phyloP scores from a whole-genome alignment of 2,329 filamentous ascomycete genomes.

The Alternaria burnsii region DNA sequence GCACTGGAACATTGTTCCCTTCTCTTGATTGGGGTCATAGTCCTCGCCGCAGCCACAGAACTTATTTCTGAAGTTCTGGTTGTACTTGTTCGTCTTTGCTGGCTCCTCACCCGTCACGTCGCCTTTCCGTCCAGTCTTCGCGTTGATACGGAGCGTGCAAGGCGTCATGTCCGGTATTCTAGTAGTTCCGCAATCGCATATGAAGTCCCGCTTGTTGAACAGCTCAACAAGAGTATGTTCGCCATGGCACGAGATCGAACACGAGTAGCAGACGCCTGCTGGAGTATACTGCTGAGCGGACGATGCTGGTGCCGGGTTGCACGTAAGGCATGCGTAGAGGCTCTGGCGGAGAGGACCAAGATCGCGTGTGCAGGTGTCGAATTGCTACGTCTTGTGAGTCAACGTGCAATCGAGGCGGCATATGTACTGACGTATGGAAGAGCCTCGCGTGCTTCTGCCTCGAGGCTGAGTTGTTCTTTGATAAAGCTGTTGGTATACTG shows the following conservation, averaged over 20 bases:
- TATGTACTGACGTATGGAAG: slow-evolving; percentile 78
- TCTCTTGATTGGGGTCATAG: slow-evolving; percentile 88
- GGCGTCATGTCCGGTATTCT: slow-evolving; percentile 74
- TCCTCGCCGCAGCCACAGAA: slow-evolving; percentile 91
- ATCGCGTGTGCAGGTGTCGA: slow-evolving; percentile 90
- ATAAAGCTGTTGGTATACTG: slow-evolving; percentile 72
- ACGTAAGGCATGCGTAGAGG: slow-evolving; percentile 92
- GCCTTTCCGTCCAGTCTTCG: slow-evolving; percentile 77
- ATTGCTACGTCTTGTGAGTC: slow-evolving; percentile 68
- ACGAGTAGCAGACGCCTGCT: slow-evolving; percentile 94
- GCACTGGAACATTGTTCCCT: slow-evolving; percentile 98
- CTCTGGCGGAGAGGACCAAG: slow-evolving; percentile 87
- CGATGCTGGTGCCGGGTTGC: slow-evolving; percentile 78
- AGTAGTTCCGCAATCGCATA: slow-evolving; percentile 93
- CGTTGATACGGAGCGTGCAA: slow-evolving; percentile 78
- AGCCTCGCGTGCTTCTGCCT: slow-evolving; percentile 93
- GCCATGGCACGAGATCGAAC: slow-evolving; percentile 95
- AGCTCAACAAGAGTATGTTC: slow-evolving; percentile 95
- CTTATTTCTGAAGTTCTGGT: slow-evolving; percentile 91
- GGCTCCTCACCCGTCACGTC: slow-evolving; percentile 79
- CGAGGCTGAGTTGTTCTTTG: slow-evolving; percentile 85
- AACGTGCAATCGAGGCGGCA: slow-evolving; percentile 4
- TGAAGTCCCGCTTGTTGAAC: slow-evolving; percentile 94
- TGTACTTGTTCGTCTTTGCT: slow-evolving; percentile 81
- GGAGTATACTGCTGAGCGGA: slow-evolving; percentile 70